A percentile compares a stretch with the other conserved stretches of the same genome.
Conservation (phyloP, 768 basidiomycete species). For the Tephrocybe sp. region DNA sequence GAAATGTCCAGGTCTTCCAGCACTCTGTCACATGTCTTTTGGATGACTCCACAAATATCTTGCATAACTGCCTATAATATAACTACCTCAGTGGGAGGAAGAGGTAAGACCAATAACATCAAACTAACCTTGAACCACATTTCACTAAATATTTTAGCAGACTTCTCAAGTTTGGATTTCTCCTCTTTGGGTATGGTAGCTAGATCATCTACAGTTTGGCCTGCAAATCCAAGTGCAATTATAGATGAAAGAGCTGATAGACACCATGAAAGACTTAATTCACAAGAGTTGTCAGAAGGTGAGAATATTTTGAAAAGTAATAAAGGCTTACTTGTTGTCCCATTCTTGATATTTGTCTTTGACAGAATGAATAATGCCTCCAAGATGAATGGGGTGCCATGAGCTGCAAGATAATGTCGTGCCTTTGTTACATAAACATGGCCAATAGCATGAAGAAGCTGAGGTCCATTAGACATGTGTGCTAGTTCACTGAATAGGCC, state of each 20-base stretch:
- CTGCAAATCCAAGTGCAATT: slow-evolving; percentile 84
- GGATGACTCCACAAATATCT: slow-evolving; percentile 83
- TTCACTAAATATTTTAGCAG: slow-evolving; percentile 87
- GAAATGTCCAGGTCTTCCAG: slow-evolving; percentile 55
- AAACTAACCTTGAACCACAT: slow-evolving; percentile 77
- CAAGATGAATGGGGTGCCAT: slow-evolving; percentile 71
- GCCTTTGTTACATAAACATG: slow-evolving; percentile 82
- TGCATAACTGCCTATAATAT: slow-evolving; percentile 81
- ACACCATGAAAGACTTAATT: slow-evolving; percentile 61
- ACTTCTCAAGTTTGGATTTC: slow-evolving; percentile 78
- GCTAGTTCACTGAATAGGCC: slow-evolving; percentile 61
- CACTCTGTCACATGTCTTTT: slow-evolving; percentile 84
- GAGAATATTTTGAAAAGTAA: not conserved
- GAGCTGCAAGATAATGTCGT: slow-evolving; percentile 78
- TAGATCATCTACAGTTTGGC: slow-evolving; percentile 78
- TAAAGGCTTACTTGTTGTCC: slow-evolving; percentile 74
- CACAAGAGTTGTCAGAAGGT: not conserved
- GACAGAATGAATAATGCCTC: slow-evolving; percentile 90
- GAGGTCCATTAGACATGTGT: slow-evolving; percentile 83
- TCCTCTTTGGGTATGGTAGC: slow-evolving; percentile 77
- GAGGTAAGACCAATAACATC: no score
- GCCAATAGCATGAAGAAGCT: slow-evolving; percentile 81
- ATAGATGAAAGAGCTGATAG: no score
- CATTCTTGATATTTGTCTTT: slow-evolving; percentile 86
- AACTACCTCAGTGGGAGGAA: not conserved